These are phyloP conservation scores for Margaritispora aquatica DNA, from an alignment of 495 filamentous ascomycete genomes.

Conservation along the genomic window DNA sequence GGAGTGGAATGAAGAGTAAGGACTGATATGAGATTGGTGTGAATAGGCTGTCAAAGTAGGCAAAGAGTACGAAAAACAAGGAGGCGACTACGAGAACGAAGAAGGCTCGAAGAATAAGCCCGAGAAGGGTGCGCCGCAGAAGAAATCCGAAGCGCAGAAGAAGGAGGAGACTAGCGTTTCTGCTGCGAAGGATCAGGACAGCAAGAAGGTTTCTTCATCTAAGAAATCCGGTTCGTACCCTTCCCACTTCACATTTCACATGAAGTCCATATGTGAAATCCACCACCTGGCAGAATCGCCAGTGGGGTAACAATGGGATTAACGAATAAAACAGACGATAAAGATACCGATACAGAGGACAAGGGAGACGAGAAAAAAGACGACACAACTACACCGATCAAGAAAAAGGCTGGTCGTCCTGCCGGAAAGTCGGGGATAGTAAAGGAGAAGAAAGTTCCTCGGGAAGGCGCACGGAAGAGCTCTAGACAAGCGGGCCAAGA, in stretches of 20 bases:
- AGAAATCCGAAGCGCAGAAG: conserved; percentile 29
- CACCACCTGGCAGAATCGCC: too few relatives aligned
- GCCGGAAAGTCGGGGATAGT: too few relatives aligned
- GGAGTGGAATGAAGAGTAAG: too few relatives aligned
- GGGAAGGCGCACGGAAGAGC: conserved; percentile 9
- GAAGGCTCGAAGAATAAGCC: conserved; percentile 46
- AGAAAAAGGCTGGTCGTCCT: too few relatives aligned
- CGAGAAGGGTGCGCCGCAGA: conserved; percentile 37
- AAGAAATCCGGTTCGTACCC: too few relatives aligned
- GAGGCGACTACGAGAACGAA: conserved; percentile 46
- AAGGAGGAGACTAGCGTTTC: neutral
- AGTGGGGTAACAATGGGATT: neutral
- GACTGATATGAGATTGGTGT: too few relatives aligned
- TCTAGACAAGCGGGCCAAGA: conserved; percentile 4
- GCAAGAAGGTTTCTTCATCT: too few relatives aligned
- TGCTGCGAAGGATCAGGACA: neutral
- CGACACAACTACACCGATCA: neutral
- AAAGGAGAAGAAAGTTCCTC: conserved; percentile 10
- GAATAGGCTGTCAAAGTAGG: conserved; percentile 43
- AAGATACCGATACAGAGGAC: neutral
- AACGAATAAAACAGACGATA: neutral
- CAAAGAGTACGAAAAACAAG: conserved; percentile 47
- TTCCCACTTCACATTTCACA: too few relatives aligned
- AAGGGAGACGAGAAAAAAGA: neutral
- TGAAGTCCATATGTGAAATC: too few relatives aligned